phyloP scores from a whole-genome alignment of 139 green algal genomes.

The Penium margaritaceum region DNA sequence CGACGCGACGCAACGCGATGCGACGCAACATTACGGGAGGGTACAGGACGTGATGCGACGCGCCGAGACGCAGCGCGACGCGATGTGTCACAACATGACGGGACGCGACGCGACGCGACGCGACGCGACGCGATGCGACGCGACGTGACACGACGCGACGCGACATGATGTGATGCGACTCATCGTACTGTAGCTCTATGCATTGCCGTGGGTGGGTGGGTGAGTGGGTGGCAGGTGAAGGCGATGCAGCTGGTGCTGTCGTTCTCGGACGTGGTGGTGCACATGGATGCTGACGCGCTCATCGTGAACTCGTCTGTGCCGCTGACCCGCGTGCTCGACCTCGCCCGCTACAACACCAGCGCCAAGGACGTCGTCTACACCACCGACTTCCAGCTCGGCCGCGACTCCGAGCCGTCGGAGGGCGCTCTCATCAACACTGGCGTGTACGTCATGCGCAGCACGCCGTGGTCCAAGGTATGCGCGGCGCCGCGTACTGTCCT shows the following conservation, averaged over 20 bases:
- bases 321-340: conserved; percentile 20
- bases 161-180: too few species aligned
- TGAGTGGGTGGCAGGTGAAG: conserved; percentile 3
- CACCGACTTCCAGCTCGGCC: not conserved
- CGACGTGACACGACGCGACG: too few species aligned
- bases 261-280: conserved; percentile 30
- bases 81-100: too few species aligned
- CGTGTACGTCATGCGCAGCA: conserved; percentile 37
- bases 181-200: too few species aligned
- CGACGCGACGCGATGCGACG: too few species aligned
- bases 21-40: too few species aligned
- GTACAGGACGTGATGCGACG: too few species aligned
- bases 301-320: conserved; percentile 28
- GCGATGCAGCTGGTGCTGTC: conserved; percentile 31
- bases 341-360: conserved; percentile 22
- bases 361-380: conserved; percentile 36
- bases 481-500: too few species aligned
- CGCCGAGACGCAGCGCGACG: too few species aligned
- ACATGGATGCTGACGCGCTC: conserved; percentile 39
- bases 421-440: conserved; percentile 33
- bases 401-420: conserved; percentile 11
- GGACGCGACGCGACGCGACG: too few species aligned
- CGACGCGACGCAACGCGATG: too few species aligned
- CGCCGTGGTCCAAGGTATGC: conserved; percentile 31
- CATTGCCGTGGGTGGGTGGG: too few species aligned